Evolutionary conservation across 345 rosid genomes (phyloP).

Genomic region (Bruguiera parviflora): DNA sequence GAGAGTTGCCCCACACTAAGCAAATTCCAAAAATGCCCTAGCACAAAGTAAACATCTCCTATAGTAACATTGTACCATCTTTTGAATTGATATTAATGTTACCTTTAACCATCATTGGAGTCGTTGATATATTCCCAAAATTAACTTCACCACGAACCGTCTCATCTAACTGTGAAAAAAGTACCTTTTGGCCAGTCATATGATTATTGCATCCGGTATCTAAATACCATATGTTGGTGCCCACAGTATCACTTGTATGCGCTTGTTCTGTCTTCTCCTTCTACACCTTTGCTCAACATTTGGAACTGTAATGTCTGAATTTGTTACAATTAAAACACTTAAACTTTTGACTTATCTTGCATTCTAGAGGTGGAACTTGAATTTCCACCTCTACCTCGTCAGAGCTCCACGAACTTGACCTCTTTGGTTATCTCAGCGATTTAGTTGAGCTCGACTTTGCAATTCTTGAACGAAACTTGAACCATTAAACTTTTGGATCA

Average conservation of each 20-base stretch:
- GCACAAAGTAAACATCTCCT: neutral
- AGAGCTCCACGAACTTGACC: neutral
- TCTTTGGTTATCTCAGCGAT: neutral
- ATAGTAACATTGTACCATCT: neutral
- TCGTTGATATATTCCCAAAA: neutral
- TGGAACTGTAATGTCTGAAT: neutral
- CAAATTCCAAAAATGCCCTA: neutral
- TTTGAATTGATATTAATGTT: neutral
- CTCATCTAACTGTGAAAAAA: neutral
- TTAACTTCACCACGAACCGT: neutral
- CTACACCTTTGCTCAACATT: neutral
- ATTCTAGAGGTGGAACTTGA: neutral
- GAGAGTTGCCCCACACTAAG: neutral
- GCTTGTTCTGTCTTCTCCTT: no score
- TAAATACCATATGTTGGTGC: neutral
- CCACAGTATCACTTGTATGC: no score
- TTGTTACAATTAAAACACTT: neutral
- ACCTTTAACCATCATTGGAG: neutral
- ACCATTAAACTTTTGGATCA: neutral
- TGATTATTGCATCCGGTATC: neutral
- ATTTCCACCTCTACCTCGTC: neutral
- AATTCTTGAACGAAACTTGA: neutral
- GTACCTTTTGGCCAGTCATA: neutral
- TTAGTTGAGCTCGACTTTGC: neutral
- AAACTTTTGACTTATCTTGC: neutral